A percentile compares a stretch with the other conserved stretches of the same genome.
phyloP scores from a whole-genome alignment of 2,329 filamentous ascomycete species.

The Aspergillus felis region DNA sequence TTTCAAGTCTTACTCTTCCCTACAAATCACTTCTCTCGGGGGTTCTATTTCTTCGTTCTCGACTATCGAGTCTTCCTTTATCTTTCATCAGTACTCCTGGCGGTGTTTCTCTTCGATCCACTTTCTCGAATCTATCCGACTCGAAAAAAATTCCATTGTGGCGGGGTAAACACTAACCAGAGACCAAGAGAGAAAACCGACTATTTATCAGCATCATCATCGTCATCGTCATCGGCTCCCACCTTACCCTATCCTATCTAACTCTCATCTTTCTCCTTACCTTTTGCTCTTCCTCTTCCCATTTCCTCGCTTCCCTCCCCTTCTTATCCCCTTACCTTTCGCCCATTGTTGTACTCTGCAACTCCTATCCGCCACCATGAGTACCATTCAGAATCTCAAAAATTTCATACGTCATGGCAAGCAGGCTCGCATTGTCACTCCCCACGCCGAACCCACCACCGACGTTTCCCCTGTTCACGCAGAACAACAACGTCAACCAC shows the following conservation, averaged over 20 bases:
- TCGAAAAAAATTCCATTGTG: neutral
- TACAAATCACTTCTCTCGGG: too few species aligned
- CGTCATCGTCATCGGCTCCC: neutral
- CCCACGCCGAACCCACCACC: constrained; percentile 59
- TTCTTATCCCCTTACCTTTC: neutral
- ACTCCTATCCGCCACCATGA: constrained; percentile 45
- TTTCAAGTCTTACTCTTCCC: too few species aligned
- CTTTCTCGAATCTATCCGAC: neutral
- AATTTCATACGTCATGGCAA: constrained; percentile 98
- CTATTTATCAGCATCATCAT: too few species aligned
- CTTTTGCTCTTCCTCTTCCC: neutral
- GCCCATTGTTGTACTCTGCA: neutral
- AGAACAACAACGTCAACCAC: constrained; percentile 55
- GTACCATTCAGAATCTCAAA: constrained; percentile 88
- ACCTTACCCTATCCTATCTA: neutral
- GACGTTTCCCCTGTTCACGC: constrained; percentile 63
- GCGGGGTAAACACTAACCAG: too few species aligned
- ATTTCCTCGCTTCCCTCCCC: neutral
- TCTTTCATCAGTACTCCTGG: too few species aligned
- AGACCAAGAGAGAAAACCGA: too few species aligned
- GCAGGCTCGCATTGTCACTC: constrained; percentile 71
- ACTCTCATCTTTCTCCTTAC: constrained; percentile 1
- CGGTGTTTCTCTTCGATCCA: too few species aligned
- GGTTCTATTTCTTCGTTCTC: too few species aligned
- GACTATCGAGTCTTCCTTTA: too few species aligned